Evolutionary conservation across 2,329 filamentous ascomycete genomes (phyloP), one percentile per base, ranked within the genome.

Genomic region (Stromatinia cepivora): DNA sequence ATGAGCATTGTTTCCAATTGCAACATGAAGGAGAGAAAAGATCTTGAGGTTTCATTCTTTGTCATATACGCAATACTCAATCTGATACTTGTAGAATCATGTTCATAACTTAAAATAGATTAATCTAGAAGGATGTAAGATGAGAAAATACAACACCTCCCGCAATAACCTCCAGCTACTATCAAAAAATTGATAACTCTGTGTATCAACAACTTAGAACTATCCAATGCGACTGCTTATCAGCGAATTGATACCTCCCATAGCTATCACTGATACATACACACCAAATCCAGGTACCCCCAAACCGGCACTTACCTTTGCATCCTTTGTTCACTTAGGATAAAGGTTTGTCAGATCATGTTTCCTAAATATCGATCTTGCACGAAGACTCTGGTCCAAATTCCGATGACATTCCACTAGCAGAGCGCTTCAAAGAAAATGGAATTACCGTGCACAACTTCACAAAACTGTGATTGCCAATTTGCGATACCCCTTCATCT

Each of bases 221-320:
- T 20, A 36, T 39, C 52, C 52, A 34, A 54, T 54, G 28, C 52
- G 8, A 54, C 25, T 45, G 39, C 36, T 56, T 56, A 13, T 31
- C 28, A 66, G 13, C 8, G 25, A 11, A 42, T n/a, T 46, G 20
- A 28, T 46, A 34, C 48, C 28, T 56, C 13, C 31, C 45, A 66
- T 20, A 56, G 63, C 63, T 36, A 46, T 50, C 64, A 28, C 20
- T 48, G 31, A 58, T 31, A 66, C 52, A 66, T 34, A 58, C 53
- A 42, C 22, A 34, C 42, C 64, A 48, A 39, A 39, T 64, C 39
- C n/a, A 25, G n/a, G 56, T n/a, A 57, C 22, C 22, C 20, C 39
- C 17, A 36, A 34, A 39, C 53, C 31, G 31, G 54, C 22, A 39
- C 4, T 22, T 57, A n/a, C 54, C 48, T 11, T 57, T 13, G 9